phyloP scores from a whole-genome alignment of 208 protist genomes.

The Trypanosoma brucei region DNA sequence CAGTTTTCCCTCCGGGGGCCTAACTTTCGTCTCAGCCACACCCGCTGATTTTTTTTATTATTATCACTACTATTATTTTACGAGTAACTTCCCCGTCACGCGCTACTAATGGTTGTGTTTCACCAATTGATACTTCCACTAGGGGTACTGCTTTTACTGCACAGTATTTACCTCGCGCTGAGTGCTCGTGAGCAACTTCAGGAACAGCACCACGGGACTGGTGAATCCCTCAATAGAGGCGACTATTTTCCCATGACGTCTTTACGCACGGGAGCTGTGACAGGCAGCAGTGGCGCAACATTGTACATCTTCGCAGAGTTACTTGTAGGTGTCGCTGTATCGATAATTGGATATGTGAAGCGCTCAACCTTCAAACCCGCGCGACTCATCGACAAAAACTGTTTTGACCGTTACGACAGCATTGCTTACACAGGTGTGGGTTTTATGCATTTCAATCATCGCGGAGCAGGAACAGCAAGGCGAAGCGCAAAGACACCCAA shows the following conservation, averaged over 20 bases:
- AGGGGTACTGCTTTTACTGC: conserved; percentile 48
- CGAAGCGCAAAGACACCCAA: conserved; percentile 1
- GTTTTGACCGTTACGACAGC: conserved; percentile 58
- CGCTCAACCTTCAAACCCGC: conserved; percentile 38
- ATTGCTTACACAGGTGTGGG: conserved; percentile 55
- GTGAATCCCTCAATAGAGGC: background rate
- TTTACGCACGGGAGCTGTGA: background rate
- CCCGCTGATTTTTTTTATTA: too few relatives aligned
- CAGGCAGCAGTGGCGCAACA: conserved; percentile 9
- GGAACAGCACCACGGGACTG: conserved; percentile 32
- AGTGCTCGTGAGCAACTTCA: conserved; percentile 66
- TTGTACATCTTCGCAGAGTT: conserved; percentile 28
- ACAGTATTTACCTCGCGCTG: conserved; percentile 65
- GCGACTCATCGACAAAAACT: conserved; percentile 56
- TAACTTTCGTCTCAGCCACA: too few relatives aligned
- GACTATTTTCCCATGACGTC: background rate
- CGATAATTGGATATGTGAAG: conserved; percentile 56
- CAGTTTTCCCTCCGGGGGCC: too few relatives aligned
- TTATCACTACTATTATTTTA: background rate
- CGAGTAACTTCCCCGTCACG: background rate
- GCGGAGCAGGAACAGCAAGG: conserved; percentile 31
- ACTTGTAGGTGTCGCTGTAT: conserved; percentile 24
- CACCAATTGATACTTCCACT: conserved; percentile 39
- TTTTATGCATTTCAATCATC: conserved; percentile 89
- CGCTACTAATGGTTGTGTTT: conserved; percentile 7